Conservation (phyloP, 495 filamentous ascomycete genomes). For the Xylaria intraflava region DNA sequence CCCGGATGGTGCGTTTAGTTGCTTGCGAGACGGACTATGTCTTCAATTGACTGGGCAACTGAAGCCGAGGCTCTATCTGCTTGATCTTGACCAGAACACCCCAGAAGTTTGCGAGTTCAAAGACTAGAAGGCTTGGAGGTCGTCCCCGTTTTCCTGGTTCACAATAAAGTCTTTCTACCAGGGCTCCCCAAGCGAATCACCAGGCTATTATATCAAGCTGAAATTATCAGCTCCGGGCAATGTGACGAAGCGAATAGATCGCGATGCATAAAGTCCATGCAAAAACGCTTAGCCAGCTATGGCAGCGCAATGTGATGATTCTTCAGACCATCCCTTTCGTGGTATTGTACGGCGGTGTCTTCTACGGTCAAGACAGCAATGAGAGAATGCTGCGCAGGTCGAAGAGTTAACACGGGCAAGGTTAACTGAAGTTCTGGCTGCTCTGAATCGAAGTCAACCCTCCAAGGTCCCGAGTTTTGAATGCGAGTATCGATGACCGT, state of each 20-base stretch:
- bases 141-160: not conserved
- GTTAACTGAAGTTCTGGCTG: not conserved
- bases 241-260: not conserved
- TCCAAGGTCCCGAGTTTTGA: not conserved
- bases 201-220: constrained; percentile 4
- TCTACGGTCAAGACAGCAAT: not conserved
- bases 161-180: not conserved
- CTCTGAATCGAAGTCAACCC: not conserved
- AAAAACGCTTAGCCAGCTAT: not conserved
- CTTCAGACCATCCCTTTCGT: constrained; percentile 2
- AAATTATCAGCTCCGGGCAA: constrained; percentile 1
- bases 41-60: not conserved
- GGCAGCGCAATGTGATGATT: not conserved
- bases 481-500: not conserved
- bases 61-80: not conserved
- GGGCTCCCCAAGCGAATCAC: not conserved
- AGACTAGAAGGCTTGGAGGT: not conserved
- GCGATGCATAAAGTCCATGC: not conserved
- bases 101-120: constrained; percentile 4
- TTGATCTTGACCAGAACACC: not conserved
- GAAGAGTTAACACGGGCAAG: not conserved
- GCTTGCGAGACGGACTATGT: not conserved
- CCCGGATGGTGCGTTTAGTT: not conserved
- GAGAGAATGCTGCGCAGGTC: not conserved
- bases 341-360: not conserved